Conservation (phyloP, 805 yeast species). For the Cyberlindnera subsufficiens region DNA sequence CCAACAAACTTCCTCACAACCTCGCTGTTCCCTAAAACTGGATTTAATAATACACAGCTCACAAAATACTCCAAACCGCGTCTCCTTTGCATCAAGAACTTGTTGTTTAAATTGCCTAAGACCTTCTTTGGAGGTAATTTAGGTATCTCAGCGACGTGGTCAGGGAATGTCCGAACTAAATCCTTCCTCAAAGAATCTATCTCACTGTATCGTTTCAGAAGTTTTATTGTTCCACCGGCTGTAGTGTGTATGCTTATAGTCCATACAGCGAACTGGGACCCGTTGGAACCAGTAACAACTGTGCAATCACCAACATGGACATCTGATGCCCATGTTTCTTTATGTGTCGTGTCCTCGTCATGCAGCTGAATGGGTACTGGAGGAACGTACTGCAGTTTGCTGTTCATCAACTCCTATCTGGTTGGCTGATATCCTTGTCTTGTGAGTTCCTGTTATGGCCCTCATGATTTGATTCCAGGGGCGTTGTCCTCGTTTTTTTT, state of each 20-base stretch:
- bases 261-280: slow-evolving; percentile 39
- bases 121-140: slow-evolving; percentile 39
- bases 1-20: slow-evolving; percentile 27
- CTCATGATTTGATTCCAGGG: too few relatives aligned
- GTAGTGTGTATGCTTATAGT: slow-evolving; percentile 30
- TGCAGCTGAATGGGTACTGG: slow-evolving; percentile 37
- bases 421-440: too few relatives aligned
- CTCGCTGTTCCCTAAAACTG: slow-evolving; percentile 28
- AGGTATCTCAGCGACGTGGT: slow-evolving; percentile 33
- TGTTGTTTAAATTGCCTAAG: slow-evolving; percentile 18
- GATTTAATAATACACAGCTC: slow-evolving; percentile 38
- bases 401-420: not conserved
- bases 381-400: slow-evolving; percentile 21
- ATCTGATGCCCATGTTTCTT: slow-evolving; percentile 30
- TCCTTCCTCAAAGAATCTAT: slow-evolving; percentile 40
- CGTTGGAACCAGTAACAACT: slow-evolving; percentile 30
- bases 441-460: too few relatives aligned
- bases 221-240: slow-evolving; percentile 29
- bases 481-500: too few relatives aligned
- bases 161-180: slow-evolving; percentile 33
- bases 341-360: slow-evolving; percentile 15
- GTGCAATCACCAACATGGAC: slow-evolving; percentile 34
- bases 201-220: slow-evolving; percentile 62
- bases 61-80: slow-evolving; percentile 40
- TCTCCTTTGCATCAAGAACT: slow-evolving; percentile 32